These are phyloP conservation scores for Logfia minima DNA, from an alignment of 129 eudicot genomes.

Conservation along the genomic window DNA sequence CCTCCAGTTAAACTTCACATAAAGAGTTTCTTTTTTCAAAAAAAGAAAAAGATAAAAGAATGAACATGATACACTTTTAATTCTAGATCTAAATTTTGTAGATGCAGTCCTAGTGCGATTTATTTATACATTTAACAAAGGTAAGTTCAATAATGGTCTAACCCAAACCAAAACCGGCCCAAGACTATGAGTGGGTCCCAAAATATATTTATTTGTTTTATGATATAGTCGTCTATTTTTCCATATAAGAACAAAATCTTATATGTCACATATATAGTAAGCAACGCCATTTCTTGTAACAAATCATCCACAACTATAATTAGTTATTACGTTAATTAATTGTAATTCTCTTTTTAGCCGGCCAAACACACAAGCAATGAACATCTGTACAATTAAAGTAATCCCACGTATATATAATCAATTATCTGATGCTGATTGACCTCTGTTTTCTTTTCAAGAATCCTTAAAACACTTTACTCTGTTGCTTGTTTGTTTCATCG, in stretches of 20 bases:
- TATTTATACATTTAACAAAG: background rate
- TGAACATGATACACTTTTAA: too few relatives aligned
- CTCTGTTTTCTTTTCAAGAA: slow-evolving; percentile 25
- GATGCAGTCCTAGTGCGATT: too few relatives aligned
- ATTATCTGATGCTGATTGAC: slow-evolving; percentile 29
- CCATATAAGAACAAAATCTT: slow-evolving; percentile 20
- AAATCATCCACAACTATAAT: slow-evolving; percentile 31
- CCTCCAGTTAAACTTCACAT: too few relatives aligned
- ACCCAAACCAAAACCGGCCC: background rate
- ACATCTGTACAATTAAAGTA: slow-evolving; percentile 29
- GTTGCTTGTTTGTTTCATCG: slow-evolving; percentile 4
- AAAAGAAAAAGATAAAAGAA: too few relatives aligned
- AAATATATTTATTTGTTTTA: background rate
- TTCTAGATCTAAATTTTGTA: too few relatives aligned
- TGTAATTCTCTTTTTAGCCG: slow-evolving; percentile 27
- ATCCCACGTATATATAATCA: slow-evolving; percentile 22
- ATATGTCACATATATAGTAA: slow-evolving; percentile 21
- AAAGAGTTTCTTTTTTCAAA: too few relatives aligned
- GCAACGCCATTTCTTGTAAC: slow-evolving; percentile 36
- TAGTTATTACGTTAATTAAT: background rate
- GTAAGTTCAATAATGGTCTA: background rate
- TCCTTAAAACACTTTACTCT: slow-evolving; percentile 21
- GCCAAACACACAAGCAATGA: slow-evolving; percentile 28
- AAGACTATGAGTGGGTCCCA: background rate
- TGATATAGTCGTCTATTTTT: slow-evolving; percentile 10